A percentile compares a stretch with the other conserved stretches of the same genome.
Evolutionary conservation across 1,284 basidiomycete species (phyloP).

Genomic region (Apiotrichum domesticum): DNA sequence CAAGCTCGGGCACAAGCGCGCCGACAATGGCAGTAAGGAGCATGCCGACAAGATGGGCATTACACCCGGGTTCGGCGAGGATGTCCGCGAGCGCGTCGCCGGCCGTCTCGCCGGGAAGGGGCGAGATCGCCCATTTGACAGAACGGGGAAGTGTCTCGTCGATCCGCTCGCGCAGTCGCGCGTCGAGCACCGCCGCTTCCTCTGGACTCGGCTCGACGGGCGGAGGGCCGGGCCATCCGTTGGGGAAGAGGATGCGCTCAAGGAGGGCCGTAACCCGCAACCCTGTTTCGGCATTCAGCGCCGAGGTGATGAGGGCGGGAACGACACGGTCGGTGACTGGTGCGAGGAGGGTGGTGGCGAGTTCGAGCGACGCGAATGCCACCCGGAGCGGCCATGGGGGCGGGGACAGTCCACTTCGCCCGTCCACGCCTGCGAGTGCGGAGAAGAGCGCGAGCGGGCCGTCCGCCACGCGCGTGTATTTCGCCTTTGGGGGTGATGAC

Average conservation of each 20-base stretch:
- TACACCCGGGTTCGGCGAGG: constrained; percentile 31
- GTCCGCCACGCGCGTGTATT: constrained; percentile 7
- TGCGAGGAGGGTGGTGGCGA: constrained; percentile 18
- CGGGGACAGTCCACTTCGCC: constrained; percentile 4
- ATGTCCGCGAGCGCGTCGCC: constrained; percentile 19
- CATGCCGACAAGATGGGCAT: constrained; percentile 38
- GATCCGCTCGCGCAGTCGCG: not conserved
- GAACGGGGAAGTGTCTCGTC: not conserved
- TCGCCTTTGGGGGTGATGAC: constrained; percentile 4
- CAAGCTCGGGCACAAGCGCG: constrained; percentile 30
- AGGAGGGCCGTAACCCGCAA: constrained; percentile 24
- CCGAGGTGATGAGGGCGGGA: constrained; percentile 22
- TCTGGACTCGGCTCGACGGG: constrained; percentile 35
- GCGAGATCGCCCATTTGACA: not conserved
- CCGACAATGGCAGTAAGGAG: constrained; percentile 27
- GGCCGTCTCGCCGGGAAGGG: not conserved
- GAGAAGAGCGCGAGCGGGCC: constrained; percentile 18
- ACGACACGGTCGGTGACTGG: constrained; percentile 32
- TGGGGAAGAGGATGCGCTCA: constrained; percentile 37
- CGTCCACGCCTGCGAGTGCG: constrained; percentile 22
- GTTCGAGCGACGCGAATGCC: constrained; percentile 22
- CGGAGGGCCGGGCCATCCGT: constrained; percentile 36
- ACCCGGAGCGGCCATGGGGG: constrained; percentile 12
- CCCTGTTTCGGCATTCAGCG: constrained; percentile 19
- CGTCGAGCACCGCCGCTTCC: constrained; percentile 21